phyloP scores from a whole-genome alignment of 1,284 basidiomycete genomes.

The Gymnopus androsaceus region DNA sequence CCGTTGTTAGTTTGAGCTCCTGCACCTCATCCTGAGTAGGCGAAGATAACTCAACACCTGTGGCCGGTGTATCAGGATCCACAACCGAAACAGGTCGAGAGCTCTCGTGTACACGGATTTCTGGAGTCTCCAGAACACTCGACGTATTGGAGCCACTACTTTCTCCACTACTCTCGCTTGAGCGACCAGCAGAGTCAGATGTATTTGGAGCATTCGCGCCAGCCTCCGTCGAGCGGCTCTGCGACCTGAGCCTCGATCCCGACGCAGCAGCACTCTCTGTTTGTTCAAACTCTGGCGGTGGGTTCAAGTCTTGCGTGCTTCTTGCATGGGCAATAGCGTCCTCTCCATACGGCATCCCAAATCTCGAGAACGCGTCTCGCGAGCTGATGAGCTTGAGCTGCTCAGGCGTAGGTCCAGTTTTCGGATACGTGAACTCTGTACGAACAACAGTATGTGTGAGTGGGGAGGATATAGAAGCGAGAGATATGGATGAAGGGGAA shows the following conservation, averaged over 20 bases:
- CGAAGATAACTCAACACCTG: background rate
- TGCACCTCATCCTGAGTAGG: background rate
- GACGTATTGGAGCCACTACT: background rate
- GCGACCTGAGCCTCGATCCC: conserved; percentile 25
- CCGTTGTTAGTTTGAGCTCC: background rate
- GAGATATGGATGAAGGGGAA: conserved; percentile 49
- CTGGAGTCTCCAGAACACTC: background rate
- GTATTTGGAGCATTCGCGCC: background rate
- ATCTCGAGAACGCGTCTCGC: conserved; percentile 46
- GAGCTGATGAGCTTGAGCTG: conserved; percentile 54
- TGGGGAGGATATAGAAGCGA: conserved; percentile 53
- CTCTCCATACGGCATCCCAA: conserved; percentile 53
- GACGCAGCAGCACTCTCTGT: conserved; percentile 20
- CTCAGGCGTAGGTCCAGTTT: conserved; percentile 51
- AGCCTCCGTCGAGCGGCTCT: conserved; percentile 21
- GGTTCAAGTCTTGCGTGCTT: conserved; percentile 36
- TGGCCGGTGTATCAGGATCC: background rate
- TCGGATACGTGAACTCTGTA: conserved; percentile 54
- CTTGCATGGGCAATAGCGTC: conserved; percentile 51
- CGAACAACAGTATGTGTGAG: conserved; percentile 52
- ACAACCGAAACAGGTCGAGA: conserved; percentile 3
- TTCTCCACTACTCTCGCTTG: conserved; percentile 2
- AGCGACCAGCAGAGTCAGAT: conserved; percentile 2
- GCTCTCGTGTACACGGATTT: conserved; percentile 8
- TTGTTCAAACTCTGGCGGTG: conserved; percentile 42